phyloP scores from a whole-genome alignment of 2,329 filamentous ascomycete genomes.

The Blumeria hordei region DNA sequence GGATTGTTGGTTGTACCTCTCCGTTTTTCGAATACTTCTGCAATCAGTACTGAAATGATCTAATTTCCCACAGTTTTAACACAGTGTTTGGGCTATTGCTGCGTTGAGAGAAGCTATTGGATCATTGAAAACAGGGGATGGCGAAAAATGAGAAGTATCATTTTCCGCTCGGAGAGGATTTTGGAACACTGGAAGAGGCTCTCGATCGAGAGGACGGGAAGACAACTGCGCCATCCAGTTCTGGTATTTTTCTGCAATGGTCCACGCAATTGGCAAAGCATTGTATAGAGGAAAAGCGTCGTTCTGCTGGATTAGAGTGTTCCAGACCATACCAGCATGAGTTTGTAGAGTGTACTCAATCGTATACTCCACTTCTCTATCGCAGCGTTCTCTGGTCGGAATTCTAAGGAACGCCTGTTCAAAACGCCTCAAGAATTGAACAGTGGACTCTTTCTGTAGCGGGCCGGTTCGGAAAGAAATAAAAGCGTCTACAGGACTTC shows the following conservation, averaged over 20 bases:
- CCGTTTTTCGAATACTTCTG: neutral
- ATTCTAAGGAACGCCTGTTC: constrained; percentile 1
- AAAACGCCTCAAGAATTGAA: neutral
- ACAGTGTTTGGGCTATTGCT: neutral
- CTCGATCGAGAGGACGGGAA: neutral
- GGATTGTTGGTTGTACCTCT: neutral
- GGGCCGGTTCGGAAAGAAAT: neutral
- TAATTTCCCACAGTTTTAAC: neutral
- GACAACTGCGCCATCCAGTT: neutral
- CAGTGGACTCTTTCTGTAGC: neutral
- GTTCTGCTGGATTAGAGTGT: neutral
- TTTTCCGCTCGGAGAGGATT: neutral
- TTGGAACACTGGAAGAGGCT: neutral
- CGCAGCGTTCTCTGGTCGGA: neutral
- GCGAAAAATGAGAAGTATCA: neutral
- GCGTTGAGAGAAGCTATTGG: neutral
- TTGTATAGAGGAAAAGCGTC: neutral
- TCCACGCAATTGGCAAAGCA: neutral
- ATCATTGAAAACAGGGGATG: neutral
- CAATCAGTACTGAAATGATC: neutral
- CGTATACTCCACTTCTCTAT: neutral
- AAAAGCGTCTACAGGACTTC: neutral
- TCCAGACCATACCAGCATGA: neutral
- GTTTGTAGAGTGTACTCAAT: constrained; percentile 1
- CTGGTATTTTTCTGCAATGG: neutral